A percentile compares a stretch with the other conserved stretches of the same genome.
These are phyloP conservation scores for Coniella vitis DNA, from an alignment of 2,329 filamentous ascomycete genomes.

Conservation along the genomic window DNA sequence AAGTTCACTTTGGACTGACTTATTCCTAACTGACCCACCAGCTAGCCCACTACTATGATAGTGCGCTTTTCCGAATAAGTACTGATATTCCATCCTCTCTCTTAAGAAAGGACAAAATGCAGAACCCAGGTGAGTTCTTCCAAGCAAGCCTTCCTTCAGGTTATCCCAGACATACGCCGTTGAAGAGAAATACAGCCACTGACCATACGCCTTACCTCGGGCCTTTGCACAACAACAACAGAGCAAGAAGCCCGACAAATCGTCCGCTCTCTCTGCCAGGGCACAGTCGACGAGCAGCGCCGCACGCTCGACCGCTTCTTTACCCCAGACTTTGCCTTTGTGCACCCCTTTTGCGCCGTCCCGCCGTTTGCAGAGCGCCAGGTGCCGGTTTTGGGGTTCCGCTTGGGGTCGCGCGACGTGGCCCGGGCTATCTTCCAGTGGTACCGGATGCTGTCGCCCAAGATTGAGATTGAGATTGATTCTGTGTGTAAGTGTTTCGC, in stretches of 20 bases:
- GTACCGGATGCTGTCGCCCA: constrained; percentile 78
- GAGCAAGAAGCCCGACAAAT: constrained; percentile 57
- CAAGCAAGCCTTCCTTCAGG: too few species aligned
- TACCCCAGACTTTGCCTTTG: constrained; percentile 62
- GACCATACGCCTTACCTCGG: too few species aligned
- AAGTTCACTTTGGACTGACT: too few species aligned
- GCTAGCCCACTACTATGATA: neutral
- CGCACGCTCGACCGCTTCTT: constrained; percentile 66
- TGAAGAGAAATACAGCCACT: too few species aligned
- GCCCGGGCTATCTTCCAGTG: constrained; percentile 68
- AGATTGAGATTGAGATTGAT: constrained; percentile 61
- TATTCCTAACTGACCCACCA: neutral
- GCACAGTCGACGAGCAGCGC: constrained; percentile 58
- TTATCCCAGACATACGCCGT: too few species aligned
- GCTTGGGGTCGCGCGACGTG: constrained; percentile 56
- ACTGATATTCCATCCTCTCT: too few species aligned
- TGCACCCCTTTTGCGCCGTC: constrained; percentile 72
- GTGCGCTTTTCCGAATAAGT: too few species aligned
- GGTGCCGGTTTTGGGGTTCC: constrained; percentile 32
- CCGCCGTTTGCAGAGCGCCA: constrained; percentile 36
- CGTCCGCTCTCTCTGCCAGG: constrained; percentile 62
- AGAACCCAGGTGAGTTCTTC: constrained; percentile 34
- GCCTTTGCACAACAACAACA: too few species aligned
- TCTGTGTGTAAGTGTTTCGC: constrained; percentile 35
- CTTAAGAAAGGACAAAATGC: constrained; percentile 25